Base-by-base conservation (phyloP, 306 rosid species). In the Amphicarpaea edgeworthii region DNA sequence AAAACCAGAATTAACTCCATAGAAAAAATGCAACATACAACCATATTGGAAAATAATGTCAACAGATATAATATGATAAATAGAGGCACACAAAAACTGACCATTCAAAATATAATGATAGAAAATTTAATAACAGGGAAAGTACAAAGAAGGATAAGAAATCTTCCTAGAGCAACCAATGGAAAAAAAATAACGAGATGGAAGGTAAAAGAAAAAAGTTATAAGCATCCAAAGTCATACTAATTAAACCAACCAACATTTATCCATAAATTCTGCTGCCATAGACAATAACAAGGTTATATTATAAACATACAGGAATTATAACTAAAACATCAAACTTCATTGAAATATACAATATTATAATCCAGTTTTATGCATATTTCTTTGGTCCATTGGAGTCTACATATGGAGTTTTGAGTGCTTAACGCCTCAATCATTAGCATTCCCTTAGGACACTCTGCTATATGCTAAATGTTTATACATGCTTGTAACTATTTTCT, bases 1-100 rank as follows among this genome's bases (percentile, higher is more conserved):
- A 82, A 62, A 79, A 63, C 17, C 65, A 58, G 8, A 46, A 43
- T 83, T 73, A 85, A 71, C 68, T 43, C 73, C 32, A 17, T 8
- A 26, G 28, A 65, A 76, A 69, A 78, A 30, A 62, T n/a, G 46
- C 60, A 55, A 12, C 65, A 75, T 4, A 5, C n/a, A 34, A 34
- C 55, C 64, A 60, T 24, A 53, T 53, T 19, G 49, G 26, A 77
- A 73, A 26, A 42, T 49, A 67, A 16, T 14, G 30, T 19, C 26
- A 15, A 66, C 6, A 38, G 12, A 59, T 45, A 67, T 23, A 30
- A 30, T 23, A 57, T 23, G 24, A 54, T 28, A 28, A 28, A 65
- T 49, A 30, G 12, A 16, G 76, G 63, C 28, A 60, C 32, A 66
- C 9, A 26, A 47, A 50, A 75, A 24, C 47, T 67, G 50, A 62